Percentiles rank a stretch among this genome's conserved stretches.
Conservation (phyloP, 2,329 filamentous ascomycete genomes). For the Trichoderma afroharzianum region DNA sequence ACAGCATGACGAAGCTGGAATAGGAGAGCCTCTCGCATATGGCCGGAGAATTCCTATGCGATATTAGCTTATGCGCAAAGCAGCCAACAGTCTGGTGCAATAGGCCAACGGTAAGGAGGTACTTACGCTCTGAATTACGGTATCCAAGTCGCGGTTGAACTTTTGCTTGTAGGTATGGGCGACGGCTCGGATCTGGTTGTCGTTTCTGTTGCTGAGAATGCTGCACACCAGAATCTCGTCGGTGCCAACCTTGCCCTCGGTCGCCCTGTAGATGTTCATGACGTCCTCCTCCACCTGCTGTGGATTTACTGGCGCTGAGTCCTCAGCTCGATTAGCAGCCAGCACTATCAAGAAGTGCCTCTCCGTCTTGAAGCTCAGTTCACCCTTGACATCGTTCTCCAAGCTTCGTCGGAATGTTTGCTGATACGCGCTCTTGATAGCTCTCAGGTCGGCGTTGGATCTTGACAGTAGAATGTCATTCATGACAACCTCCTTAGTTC, state of each 20-base stretch:
- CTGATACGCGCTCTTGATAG: conserved; percentile 78
- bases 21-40: conserved; percentile 83
- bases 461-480: conserved; percentile 82
- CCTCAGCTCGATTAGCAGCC: conserved; percentile 70
- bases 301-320: conserved; percentile 68
- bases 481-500: conserved; percentile 81
- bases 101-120: neutral
- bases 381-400: conserved; percentile 68
- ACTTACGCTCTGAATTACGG: conserved; percentile 66
- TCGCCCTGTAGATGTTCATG: conserved; percentile 71
- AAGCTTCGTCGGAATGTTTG: conserved; percentile 63
- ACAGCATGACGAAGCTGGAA: conserved; percentile 73
- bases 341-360: conserved; percentile 81
- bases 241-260: conserved; percentile 67
- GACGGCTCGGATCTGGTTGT: conserved; percentile 82
- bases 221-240: conserved; percentile 75
- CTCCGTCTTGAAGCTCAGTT: conserved; percentile 83
- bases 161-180: conserved; percentile 68
- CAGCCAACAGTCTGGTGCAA: neutral
- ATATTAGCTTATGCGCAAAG: neutral
- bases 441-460: conserved; percentile 80
- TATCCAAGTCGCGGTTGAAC: conserved; percentile 67
- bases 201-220: conserved; percentile 70
- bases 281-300: conserved; percentile 73
- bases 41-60: conserved; percentile 73